phyloP scores from a whole-genome alignment of 2,329 filamentous ascomycete species.

The Xylariales sp. region DNA sequence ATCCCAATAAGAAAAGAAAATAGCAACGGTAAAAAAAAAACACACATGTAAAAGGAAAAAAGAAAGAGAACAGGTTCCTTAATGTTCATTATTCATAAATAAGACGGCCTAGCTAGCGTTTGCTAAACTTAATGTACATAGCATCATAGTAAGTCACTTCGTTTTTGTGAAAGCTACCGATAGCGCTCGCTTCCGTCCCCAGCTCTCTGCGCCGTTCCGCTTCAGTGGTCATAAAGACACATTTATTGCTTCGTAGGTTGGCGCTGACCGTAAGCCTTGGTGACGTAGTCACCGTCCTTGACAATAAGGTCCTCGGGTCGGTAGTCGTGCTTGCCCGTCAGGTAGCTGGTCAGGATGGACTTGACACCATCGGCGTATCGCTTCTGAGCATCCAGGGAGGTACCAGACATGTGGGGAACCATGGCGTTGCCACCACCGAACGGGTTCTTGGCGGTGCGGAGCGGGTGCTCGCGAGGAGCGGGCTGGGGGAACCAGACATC shows the following conservation, averaged over 20 bases:
- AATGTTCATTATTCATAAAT: too few species aligned
- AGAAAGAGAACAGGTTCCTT: too few species aligned
- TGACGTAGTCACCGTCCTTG: conserved; percentile 84
- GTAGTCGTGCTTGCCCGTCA: conserved; percentile 85
- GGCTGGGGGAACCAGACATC: conserved; percentile 98
- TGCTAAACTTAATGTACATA: too few species aligned
- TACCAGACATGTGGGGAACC: conserved; percentile 98
- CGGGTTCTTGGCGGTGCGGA: conserved; percentile 89
- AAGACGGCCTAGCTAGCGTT: too few species aligned
- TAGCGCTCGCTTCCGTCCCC: too few species aligned
- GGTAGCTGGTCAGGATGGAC: conserved; percentile 87
- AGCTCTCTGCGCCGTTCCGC: too few species aligned
- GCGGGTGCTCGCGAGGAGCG: conserved; percentile 85
- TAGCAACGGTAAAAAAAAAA: too few species aligned
- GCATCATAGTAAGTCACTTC: too few species aligned
- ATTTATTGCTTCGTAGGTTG: conserved; percentile 38
- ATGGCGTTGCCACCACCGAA: conserved; percentile 98
- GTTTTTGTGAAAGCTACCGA: too few species aligned
- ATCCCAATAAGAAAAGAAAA: too few species aligned
- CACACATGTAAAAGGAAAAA: too few species aligned
- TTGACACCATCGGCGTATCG: conserved; percentile 86
- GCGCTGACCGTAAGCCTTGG: conserved; percentile 85
- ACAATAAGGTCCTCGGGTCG: conserved; percentile 87
- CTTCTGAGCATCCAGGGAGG: conserved; percentile 95
- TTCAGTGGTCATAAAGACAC: too few species aligned